Base-by-base conservation (phyloP, 345 rosid species). In the Kernera saxatilis region DNA sequence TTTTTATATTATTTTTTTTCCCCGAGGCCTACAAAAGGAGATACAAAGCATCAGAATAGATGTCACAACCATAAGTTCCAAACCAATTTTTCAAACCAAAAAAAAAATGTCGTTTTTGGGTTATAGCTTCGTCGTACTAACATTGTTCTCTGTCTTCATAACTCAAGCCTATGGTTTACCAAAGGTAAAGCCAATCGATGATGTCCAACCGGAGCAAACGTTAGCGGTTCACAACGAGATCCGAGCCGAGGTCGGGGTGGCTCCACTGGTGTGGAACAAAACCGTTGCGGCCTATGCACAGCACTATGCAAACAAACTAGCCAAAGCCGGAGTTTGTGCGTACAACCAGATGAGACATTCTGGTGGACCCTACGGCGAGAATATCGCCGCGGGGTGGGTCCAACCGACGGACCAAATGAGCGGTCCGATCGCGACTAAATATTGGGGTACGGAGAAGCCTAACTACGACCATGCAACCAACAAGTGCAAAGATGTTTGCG, bases 391-490 rank as follows among this genome's bases (percentile, higher is more conserved):
- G 19, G 78, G 88, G 26, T 62, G 62, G 37, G 84, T 68, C 43
- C 63, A 70, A 27, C 65, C 65, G 22, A 3, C 1, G 8, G 71
- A 58, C 51, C 63, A 59, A 21, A 70, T 84, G 60, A 48, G 77
- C 3, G 89, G 80, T 15, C 71, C 57, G 0, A 72, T 41, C 1
- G 90, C 88, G 2, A 85, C 88, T 15, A 57, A 64, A 35, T 0
- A 70, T 72, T 88, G 93, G 93, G 81, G 57, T 1, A 70, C 71
- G 5, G 96, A 87, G 82, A 81, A 82, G 82, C 68, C 46, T 14
- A 3, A 79, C 35, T 92, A 89, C n/a, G 44, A 86, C 21, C 63
- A 86, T 64, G 45, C 3, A 8, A 57, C 91, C 2, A 91, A 86
- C 57, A 44, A 65, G 2, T 89, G 93, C 12, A 64, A 9, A 3